phyloP scores from a whole-genome alignment of 116 monocot genomes.

The Zostera marina region DNA sequence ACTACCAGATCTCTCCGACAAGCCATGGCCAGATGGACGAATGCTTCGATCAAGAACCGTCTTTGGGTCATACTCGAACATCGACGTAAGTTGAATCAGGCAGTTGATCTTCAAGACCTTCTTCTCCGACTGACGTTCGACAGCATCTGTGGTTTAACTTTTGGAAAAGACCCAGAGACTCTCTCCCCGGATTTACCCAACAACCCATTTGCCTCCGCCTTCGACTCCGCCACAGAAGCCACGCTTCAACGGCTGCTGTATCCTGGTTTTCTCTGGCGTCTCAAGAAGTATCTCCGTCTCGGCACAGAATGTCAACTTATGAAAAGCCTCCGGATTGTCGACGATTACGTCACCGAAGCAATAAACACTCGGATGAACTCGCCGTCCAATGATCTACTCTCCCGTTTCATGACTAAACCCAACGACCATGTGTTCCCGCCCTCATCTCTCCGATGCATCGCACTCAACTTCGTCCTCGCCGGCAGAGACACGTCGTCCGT shows the following conservation, averaged over 20 bases:
- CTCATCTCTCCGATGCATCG: conserved; percentile 2
- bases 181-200: not conserved
- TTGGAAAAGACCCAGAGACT: conserved; percentile 11
- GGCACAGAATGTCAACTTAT: conserved; percentile 7
- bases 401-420: conserved; percentile 8
- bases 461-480: conserved; percentile 11
- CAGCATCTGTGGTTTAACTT: conserved; percentile 9
- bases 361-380: conserved; percentile 3
- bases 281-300: conserved; percentile 8
- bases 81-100: not conserved
- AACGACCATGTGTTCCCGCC: not conserved
- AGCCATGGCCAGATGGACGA: conserved; percentile 6
- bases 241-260: conserved; percentile 7
- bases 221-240: conserved; percentile 8
- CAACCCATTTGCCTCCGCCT: conserved; percentile 4
- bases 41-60: not conserved
- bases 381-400: conserved; percentile 7
- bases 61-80: not conserved
- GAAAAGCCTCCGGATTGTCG: conserved; percentile 2
- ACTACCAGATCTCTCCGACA: conserved; percentile 8
- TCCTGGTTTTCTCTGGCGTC: conserved; percentile 8
- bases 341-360: conserved; percentile 4
- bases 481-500: conserved; percentile 13
- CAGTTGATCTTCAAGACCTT: conserved; percentile 9
- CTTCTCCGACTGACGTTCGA: conserved; percentile 13